Evolutionary conservation across 352 stramenopile genomes (phyloP).

Genomic region (Phytophthora nicotianae): DNA sequence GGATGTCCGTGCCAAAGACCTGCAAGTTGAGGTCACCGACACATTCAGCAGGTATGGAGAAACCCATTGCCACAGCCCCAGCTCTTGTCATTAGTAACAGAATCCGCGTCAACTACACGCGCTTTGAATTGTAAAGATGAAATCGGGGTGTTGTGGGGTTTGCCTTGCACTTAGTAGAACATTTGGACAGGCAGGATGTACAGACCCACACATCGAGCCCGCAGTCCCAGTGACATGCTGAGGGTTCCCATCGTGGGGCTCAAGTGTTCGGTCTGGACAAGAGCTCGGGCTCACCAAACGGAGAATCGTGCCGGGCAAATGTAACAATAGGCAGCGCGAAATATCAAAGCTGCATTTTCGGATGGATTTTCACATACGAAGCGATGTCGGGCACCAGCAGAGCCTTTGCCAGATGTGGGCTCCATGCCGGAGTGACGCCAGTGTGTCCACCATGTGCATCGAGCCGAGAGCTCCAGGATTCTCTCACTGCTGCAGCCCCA

Average conservation of each 20-base stretch:
- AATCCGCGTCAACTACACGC: not conserved
- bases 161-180: constrained; percentile 7
- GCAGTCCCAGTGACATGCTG: constrained; percentile 21
- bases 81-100: no score
- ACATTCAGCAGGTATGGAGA: not conserved
- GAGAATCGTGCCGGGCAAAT: not conserved
- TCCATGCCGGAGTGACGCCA: constrained; percentile 21
- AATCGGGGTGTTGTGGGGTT: not conserved
- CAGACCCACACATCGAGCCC: constrained; percentile 12
- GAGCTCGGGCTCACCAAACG: constrained; percentile 9
- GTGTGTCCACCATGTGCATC: constrained; percentile 25
- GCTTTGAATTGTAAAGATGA: constrained; percentile 6
- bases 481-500: not conserved
- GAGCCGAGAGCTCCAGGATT: constrained; percentile 17
- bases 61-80: not conserved
- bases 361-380: constrained; percentile 17
- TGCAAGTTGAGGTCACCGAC: not conserved
- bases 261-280: constrained; percentile 17
- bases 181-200: constrained; percentile 15
- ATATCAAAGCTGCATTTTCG: constrained; percentile 10
- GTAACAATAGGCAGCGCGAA: constrained; percentile 11
- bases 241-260: constrained; percentile 8
- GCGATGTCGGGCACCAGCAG: not conserved
- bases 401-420: constrained; percentile 15
- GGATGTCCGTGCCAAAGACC: not conserved